Conservation (phyloP, 805 yeast genomes). For the Wickerhamomyces alni region DNA sequence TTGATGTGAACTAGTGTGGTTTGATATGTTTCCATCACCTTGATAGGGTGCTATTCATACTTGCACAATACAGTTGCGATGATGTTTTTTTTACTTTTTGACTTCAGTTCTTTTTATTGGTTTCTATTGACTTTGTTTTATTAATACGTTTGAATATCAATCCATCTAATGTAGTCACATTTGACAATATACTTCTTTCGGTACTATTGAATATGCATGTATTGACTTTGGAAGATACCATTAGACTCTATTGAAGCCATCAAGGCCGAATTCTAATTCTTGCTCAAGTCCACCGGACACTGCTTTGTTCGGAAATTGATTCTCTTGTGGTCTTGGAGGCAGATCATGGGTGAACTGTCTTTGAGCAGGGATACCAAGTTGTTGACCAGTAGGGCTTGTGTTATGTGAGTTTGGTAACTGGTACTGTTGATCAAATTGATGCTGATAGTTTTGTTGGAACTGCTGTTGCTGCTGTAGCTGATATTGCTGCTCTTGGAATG, state of each 20-base stretch:
- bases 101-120: neutral
- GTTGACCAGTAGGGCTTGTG: slow-evolving; percentile 24
- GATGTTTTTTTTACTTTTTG: too few relatives aligned
- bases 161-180: neutral
- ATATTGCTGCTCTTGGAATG: slow-evolving; percentile 7
- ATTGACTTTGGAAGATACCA: too few relatives aligned
- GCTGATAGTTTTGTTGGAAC: slow-evolving; percentile 11
- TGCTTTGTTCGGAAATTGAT: slow-evolving; percentile 17
- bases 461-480: slow-evolving; percentile 15
- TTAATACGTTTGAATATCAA: neutral
- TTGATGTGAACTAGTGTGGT: too few relatives aligned
- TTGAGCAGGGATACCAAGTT: slow-evolving; percentile 44
- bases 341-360: slow-evolving; percentile 38
- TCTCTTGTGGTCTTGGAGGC: slow-evolving; percentile 63
- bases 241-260: slow-evolving; percentile 23
- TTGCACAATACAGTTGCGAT: too few relatives aligned
- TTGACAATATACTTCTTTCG: neutral
- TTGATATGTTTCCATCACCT: too few relatives aligned
- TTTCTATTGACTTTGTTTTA: neutral
- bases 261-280: slow-evolving; percentile 64
- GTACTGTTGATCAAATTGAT: slow-evolving; percentile 8
- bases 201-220: too few relatives aligned
- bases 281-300: slow-evolving; percentile 45
- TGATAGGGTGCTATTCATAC: too few relatives aligned
- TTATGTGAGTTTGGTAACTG: slow-evolving; percentile 15